phyloP scores from a whole-genome alignment of 2,329 filamentous ascomycete species.

The Dothiorella sarmentorum region DNA sequence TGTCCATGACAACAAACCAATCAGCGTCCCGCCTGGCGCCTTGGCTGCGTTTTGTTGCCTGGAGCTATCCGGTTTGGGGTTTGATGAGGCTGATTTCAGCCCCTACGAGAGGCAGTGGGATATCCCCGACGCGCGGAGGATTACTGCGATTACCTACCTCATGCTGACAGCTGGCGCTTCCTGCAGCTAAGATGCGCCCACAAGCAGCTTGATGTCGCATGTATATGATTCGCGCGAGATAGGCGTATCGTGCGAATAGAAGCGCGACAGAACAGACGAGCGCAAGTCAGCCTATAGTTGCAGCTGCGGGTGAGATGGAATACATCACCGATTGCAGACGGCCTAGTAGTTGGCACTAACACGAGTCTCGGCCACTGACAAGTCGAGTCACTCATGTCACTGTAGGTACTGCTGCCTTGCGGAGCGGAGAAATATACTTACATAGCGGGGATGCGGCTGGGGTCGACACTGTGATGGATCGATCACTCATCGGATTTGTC shows the following conservation, averaged over 20 bases:
- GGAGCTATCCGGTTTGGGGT: not conserved
- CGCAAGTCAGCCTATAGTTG: not conserved
- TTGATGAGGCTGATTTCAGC: conserved; percentile 1
- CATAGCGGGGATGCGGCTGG: not conserved
- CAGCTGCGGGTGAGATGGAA: not conserved
- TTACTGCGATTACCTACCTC: not conserved
- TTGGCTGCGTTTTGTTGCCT: conserved; percentile 3
- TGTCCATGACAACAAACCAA: not conserved
- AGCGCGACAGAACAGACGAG: not conserved
- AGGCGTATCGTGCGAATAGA: not conserved
- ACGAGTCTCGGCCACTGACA: not conserved
- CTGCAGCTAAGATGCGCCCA: not conserved
- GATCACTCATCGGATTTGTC: conserved; percentile 2
- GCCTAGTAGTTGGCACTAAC: too few relatives aligned
- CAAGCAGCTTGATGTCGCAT: not conserved
- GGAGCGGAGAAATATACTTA: too few relatives aligned
- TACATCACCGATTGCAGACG: conserved; percentile 1
- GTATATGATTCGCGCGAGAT: not conserved
- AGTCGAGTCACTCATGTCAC: not conserved
- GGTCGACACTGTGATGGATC: conserved; percentile 8
- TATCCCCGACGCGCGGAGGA: not conserved
- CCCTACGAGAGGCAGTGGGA: not conserved
- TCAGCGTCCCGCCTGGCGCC: not conserved
- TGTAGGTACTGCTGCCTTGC: not conserved
- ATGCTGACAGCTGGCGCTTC: conserved; percentile 3